Percentiles rank a stretch among this genome's conserved stretches.
Conservation (phyloP, 805 yeast genomes). For the Saccharomycopsis oosterbeekiorum region DNA sequence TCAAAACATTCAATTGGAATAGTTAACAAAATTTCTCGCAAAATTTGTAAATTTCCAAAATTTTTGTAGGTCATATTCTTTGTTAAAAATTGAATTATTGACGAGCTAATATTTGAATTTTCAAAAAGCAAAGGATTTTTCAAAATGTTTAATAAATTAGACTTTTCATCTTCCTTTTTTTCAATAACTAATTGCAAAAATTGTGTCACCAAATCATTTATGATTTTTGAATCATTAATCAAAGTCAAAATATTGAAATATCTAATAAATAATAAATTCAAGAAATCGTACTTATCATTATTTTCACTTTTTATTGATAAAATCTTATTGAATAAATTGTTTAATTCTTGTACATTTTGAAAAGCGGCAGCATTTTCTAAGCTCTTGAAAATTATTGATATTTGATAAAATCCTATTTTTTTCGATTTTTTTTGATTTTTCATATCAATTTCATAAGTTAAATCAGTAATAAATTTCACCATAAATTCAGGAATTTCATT, state of each 20-base stretch:
- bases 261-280: slow-evolving; percentile 2
- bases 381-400: background rate
- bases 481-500: background rate
- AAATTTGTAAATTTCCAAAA: background rate
- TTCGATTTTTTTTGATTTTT: background rate
- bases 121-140: slow-evolving; percentile 10
- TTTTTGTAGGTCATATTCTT: background rate
- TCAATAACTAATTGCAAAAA: background rate
- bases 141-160: background rate
- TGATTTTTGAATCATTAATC: background rate
- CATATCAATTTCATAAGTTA: background rate
- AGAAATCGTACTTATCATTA: background rate
- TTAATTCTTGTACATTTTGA: background rate
- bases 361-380: background rate
- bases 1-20: slow-evolving; percentile 12
- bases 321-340: background rate
- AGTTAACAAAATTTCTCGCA: background rate
- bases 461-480: background rate
- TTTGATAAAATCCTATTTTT: background rate
- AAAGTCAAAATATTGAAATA: slow-evolving; percentile 8
- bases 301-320: background rate
- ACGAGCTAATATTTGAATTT: background rate
- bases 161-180: background rate
- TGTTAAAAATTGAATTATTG: background rate
- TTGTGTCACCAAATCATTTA: background rate